These are phyloP conservation scores for Paramecium primaurelia DNA, from an alignment of 73 alveolate species.

Conservation along the genomic window DNA sequence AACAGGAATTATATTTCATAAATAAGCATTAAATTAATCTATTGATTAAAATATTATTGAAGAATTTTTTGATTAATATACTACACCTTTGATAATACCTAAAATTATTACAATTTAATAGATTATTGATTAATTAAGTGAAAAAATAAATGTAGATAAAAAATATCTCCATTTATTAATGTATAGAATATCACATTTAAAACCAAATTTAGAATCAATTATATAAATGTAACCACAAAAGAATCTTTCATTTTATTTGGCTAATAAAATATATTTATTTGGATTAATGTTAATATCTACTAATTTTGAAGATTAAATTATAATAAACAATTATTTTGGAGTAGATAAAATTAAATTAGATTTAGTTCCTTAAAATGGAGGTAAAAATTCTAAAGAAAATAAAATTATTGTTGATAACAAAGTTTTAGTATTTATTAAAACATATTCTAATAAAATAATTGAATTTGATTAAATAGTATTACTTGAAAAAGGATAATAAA, in stretches of 20 bases:
- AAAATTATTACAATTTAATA: neutral
- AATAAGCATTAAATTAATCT: neutral
- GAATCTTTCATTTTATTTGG: neutral
- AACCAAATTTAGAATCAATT: neutral
- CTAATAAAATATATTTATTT: neutral
- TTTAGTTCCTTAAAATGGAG: neutral
- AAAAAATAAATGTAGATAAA: neutral
- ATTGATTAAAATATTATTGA: neutral
- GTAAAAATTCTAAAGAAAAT: neutral
- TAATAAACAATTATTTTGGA: neutral
- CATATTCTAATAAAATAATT: neutral
- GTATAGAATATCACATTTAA: neutral
- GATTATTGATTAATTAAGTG: neutral
- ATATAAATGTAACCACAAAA: neutral
- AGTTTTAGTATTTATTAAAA: neutral
- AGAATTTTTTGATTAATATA: conserved; percentile 9
- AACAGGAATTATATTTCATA: neutral
- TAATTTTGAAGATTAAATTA: neutral
- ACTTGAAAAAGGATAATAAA: neutral
- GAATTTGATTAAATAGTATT: neutral
- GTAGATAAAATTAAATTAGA: neutral
- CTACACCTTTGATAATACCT: neutral
- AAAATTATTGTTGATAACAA: neutral
- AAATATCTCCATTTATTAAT: neutral
- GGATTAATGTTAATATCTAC: neutral